Base-by-base conservation (phyloP, 2,329 filamentous ascomycete genomes). In the Diaporthe vaccinii region DNA sequence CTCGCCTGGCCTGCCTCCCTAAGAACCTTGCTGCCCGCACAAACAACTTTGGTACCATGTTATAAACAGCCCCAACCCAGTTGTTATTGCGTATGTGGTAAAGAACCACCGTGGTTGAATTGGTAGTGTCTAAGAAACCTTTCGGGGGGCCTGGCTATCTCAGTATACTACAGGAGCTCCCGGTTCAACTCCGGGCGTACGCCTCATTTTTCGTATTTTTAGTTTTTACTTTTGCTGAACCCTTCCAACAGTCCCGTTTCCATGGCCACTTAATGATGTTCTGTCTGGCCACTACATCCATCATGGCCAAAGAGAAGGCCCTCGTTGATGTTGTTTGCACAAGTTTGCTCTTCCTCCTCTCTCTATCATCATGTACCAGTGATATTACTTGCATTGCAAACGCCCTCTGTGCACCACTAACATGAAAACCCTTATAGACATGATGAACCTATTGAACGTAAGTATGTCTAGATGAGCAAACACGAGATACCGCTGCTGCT, bases 101-200 rank as follows among this genome's bases (percentile, higher is more conserved):
- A 9, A 25, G 65, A 12, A n/a, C 65, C 65, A 69, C 65, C 65
- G 36, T 69, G 65, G 65, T 41, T 17, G 65, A 69, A 69, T 69
- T 12, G 41, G 65, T 69, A 39, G 65, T 53, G 46, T 39, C 46
- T 25, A 25, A 55, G 65, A 69, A 69, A 41, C 65, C 34, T 41
- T 41, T 69, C 65, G 65, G 7, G 65, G 65, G 22, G 49, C 65
- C 65, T 69, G 65, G 65, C 65, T 39, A 20, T 8, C n/a, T 36
- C 31, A 69, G 49, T 69, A 69, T 14, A 39, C 65, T 34, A 41
- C 22, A 41, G 65, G 65, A 69, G 49, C 20, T 55, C 22, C 46
- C 4, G 65, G 65, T 69, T 69, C 65, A 69, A 69, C 7, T 25
- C 65, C 65, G 5, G 46, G 71, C 65, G 49, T 49, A 41, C 51